Evolutionary conservation across 306 rosid species (phyloP).

Genomic region (Coriaria nepalensis): DNA sequence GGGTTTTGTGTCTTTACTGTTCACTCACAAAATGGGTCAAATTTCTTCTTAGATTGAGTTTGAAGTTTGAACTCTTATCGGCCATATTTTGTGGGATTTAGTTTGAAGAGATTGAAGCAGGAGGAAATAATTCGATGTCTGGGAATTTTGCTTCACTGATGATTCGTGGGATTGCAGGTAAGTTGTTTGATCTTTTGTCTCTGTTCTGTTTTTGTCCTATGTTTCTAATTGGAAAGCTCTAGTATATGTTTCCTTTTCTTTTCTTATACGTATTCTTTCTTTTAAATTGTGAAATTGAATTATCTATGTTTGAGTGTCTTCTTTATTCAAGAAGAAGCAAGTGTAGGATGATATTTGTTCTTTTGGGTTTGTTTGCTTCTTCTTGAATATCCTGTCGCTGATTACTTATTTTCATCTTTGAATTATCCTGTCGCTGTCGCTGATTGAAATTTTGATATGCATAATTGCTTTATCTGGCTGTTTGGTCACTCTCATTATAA

Average conservation of each 20-base stretch:
- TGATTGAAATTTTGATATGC: too few species aligned
- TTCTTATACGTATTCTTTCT: not conserved
- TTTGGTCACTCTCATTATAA: too few species aligned
- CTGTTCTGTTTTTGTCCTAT: not conserved
- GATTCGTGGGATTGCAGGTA: slow-evolving; percentile 25
- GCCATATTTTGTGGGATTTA: not conserved
- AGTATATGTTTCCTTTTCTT: not conserved
- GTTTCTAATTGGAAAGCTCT: not conserved
- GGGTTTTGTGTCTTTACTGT: too few species aligned
- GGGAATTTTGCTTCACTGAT: slow-evolving; percentile 15
- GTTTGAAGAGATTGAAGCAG: not conserved
- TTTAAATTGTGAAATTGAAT: too few species aligned
- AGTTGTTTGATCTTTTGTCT: slow-evolving; percentile 6
- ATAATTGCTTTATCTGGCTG: too few species aligned
- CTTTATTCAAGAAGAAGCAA: too few species aligned
- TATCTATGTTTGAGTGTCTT: too few species aligned
- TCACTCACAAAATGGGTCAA: not conserved
- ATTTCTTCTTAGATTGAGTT: not conserved
- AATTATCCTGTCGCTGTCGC: too few species aligned
- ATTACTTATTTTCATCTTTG: too few species aligned
- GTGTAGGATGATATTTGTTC: too few species aligned
- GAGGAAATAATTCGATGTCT: slow-evolving; percentile 11
- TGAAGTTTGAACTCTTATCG: not conserved
- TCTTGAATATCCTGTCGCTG: too few species aligned
- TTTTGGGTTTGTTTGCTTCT: too few species aligned